Evolutionary conservation across 441 rosid species (phyloP), one percentile per base, ranked within the genome.

Genomic region (Pelargonium australe): DNA sequence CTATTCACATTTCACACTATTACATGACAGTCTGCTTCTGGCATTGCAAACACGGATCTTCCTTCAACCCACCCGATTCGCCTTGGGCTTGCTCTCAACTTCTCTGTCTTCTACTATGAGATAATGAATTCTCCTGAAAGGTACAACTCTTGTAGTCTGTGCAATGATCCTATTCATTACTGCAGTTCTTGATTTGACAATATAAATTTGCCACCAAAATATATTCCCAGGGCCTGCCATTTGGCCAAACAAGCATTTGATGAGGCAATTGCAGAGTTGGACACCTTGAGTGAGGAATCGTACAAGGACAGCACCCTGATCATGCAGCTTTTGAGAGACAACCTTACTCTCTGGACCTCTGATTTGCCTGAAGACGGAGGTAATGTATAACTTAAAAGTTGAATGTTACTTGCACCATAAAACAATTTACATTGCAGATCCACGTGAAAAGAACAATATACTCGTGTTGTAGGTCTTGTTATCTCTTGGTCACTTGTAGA

Each of bases 301-400:
- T 95, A 95, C 88, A 95, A 95, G 78, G 99, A 95, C 74, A 92
- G 98, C 82, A 92, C 99, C 65, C 82, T 95, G 75, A 95, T 95
- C 58, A 95, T 92, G 97, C 99, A 92, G 85, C 90, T 95, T 65
- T 82, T 95, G 64, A 90, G 98, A 87, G 99, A 95, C 72, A 92
- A 95, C 76, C 99, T 95, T 82, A 95, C 99, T 34, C 93, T 95
- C 58, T 95, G 98, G 99, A 95, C 99, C 72, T 90, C 97, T 73
- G 99, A 95, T 82, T 87, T 95, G 83, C 99, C 99, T 69, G 98
- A 92, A 83, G 98, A 95, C 75, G 97, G 97, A 85, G 98, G 96
- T 89, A 81, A 5, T 45, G 9, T 51, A 25, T 49, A 51, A 44
- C 10, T 40, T 34, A 31, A 16, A 58, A 25, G 41, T 6, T 25